Conservation (phyloP, 1,139 yeast genomes). For the Nakaseomyces delphensis region DNA sequence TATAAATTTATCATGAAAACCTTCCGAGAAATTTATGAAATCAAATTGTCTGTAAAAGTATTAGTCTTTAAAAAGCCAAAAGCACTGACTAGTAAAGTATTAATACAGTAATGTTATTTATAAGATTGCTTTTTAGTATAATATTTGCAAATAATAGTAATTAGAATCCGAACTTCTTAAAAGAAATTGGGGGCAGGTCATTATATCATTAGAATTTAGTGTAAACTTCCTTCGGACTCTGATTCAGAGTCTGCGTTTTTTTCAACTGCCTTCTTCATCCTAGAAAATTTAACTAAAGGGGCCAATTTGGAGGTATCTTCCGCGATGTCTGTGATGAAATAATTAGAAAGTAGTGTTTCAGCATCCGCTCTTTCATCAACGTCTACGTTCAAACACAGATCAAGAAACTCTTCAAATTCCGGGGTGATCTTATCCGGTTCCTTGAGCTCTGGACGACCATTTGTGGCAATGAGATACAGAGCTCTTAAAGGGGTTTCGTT, state of each 20-base stretch:
- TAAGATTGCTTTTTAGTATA: no score
- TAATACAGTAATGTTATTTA: no score
- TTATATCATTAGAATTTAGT: background rate
- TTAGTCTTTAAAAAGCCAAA: no score
- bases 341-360: slow-evolving; percentile 59
- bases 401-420: slow-evolving; percentile 58
- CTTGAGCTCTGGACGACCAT: slow-evolving; percentile 87
- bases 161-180: background rate
- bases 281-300: slow-evolving; percentile 81
- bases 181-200: no score
- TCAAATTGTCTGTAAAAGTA: background rate
- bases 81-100: no score
- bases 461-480: slow-evolving; percentile 83
- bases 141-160: background rate
- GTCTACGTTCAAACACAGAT: slow-evolving; percentile 76
- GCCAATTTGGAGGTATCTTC: slow-evolving; percentile 70
- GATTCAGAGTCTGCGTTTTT: slow-evolving; percentile 14
- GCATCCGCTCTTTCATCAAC: slow-evolving; percentile 81
- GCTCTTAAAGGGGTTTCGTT: slow-evolving; percentile 91
- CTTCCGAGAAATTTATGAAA: no score
- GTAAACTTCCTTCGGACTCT: background rate
- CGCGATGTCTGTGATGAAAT: slow-evolving; percentile 55
- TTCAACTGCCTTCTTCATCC: slow-evolving; percentile 63
- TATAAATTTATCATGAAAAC: no score
- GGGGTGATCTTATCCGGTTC: slow-evolving; percentile 76